These are phyloP conservation scores for Simplicillium sp. DNA, from an alignment of 2,329 filamentous ascomycete genomes.

Conservation along the genomic window DNA sequence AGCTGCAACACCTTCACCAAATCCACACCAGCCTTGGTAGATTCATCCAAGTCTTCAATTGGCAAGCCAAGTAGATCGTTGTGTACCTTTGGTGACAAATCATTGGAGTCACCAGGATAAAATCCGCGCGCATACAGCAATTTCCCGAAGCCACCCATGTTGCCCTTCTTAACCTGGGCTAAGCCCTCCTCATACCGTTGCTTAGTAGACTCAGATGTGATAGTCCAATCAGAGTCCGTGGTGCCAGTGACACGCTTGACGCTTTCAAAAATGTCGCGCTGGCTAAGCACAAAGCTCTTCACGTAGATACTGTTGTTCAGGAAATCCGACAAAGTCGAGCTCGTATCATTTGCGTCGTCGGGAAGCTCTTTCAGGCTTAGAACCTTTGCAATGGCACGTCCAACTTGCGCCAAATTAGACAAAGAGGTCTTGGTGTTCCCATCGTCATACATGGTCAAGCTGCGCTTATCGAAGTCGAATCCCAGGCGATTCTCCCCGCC, in stretches of 20 bases:
- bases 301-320: constrained; percentile 39
- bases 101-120: constrained; percentile 24
- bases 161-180: constrained; percentile 29
- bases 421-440: constrained; percentile 39
- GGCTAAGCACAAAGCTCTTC: constrained; percentile 46
- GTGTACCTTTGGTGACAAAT: constrained; percentile 26
- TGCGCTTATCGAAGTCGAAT: constrained; percentile 34
- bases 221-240: constrained; percentile 47
- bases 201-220: constrained; percentile 33
- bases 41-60: constrained; percentile 42
- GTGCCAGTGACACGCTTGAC: constrained; percentile 48
- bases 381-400: constrained; percentile 37
- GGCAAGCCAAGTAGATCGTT: constrained; percentile 44
- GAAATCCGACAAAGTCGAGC: constrained; percentile 25
- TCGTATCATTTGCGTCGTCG: constrained; percentile 19
- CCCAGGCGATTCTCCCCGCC: constrained; percentile 28
- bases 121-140: constrained; percentile 45
- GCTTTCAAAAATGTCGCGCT: constrained; percentile 53
- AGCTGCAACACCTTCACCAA: not conserved
- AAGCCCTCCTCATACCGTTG: constrained; percentile 37
- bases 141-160: constrained; percentile 31
- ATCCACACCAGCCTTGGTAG: not conserved
- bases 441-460: constrained; percentile 41
- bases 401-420: constrained; percentile 47
- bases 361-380: constrained; percentile 33